phyloP scores from a whole-genome alignment of 1,284 basidiomycete species.

The Sporisorium iseilematis-ciliati region DNA sequence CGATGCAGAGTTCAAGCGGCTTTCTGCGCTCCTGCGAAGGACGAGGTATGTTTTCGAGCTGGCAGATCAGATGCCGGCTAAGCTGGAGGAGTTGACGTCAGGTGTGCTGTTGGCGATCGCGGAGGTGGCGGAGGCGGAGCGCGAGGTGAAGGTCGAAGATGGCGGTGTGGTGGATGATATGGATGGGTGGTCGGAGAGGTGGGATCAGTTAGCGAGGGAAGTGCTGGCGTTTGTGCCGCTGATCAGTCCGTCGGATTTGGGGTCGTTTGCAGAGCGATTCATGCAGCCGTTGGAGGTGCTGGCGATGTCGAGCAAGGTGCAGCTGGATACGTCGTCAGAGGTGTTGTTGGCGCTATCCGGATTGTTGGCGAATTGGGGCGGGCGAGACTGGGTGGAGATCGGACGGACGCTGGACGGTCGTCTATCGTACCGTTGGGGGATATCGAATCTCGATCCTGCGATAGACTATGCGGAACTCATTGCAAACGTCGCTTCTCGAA shows the following conservation, averaged over 20 bases:
- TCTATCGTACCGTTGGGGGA: slow-evolving; percentile 40
- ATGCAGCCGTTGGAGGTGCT: slow-evolving; percentile 30
- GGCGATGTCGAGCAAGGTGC: slow-evolving; percentile 29
- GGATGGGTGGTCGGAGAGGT: slow-evolving; percentile 28
- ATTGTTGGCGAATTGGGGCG: slow-evolving; percentile 35
- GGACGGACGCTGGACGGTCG: slow-evolving; percentile 28
- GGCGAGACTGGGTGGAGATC: slow-evolving; percentile 36
- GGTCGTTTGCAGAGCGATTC: slow-evolving; percentile 27
- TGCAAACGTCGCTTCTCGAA: slow-evolving; percentile 16
- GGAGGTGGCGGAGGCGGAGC: slow-evolving; percentile 8
- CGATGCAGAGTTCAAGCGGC: slow-evolving; percentile 31
- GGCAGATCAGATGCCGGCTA: slow-evolving; percentile 42
- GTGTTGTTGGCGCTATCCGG: slow-evolving; percentile 28
- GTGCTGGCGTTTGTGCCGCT: slow-evolving; percentile 43
- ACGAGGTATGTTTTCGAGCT: slow-evolving; percentile 32
- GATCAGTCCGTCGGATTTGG: slow-evolving; percentile 26
- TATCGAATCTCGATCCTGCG: slow-evolving; percentile 31
- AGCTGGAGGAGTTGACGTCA: slow-evolving; percentile 26
- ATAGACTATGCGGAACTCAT: slow-evolving; percentile 41
- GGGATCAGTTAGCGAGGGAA: slow-evolving; percentile 38
- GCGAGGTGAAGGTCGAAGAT: background rate
- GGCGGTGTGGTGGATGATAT: slow-evolving; percentile 8
- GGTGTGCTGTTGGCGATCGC: slow-evolving; percentile 33
- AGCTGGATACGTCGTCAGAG: slow-evolving; percentile 26
- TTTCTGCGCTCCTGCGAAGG: slow-evolving; percentile 24